Conservation (phyloP, 306 rosid genomes). For the Canavalia gladiata region DNA sequence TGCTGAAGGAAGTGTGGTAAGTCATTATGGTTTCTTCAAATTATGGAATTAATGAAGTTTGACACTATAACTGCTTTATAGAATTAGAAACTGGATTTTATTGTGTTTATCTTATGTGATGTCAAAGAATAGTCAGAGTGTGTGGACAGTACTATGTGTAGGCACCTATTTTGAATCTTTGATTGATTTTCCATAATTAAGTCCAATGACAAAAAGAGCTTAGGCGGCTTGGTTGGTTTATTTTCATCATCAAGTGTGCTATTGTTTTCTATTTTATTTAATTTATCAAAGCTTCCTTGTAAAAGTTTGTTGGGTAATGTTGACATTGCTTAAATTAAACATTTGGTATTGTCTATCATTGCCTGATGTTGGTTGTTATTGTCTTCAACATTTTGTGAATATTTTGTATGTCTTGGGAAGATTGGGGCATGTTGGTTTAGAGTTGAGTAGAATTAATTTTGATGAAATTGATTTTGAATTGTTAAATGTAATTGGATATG, state of each 20-base stretch:
- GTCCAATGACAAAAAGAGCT: background rate
- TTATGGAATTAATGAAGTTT: slow-evolving; percentile 6
- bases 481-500: too few relatives aligned
- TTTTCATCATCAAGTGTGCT: background rate
- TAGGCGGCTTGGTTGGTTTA: slow-evolving; percentile 24
- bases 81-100: slow-evolving; percentile 14
- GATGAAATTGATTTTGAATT: too few relatives aligned
- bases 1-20: slow-evolving; percentile 82
- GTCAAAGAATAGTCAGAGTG: background rate
- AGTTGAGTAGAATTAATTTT: too few relatives aligned
- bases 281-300: background rate
- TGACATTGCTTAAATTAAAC: background rate
- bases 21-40: slow-evolving; percentile 24
- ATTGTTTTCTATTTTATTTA: slow-evolving; percentile 20
- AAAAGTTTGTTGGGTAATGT: background rate
- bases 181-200: background rate
- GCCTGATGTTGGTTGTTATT: background rate
- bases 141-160: slow-evolving; percentile 12
- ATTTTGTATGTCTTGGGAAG: slow-evolving; percentile 8
- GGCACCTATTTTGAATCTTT: background rate
- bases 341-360: background rate
- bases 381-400: slow-evolving; percentile 29
- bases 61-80: slow-evolving; percentile 18
- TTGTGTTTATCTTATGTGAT: background rate
- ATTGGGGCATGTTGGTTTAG: background rate